A percentile compares a stretch with the other conserved stretches of the same genome.
Conservation (phyloP, 441 rosid species). For the Francoa sonchifolia region DNA sequence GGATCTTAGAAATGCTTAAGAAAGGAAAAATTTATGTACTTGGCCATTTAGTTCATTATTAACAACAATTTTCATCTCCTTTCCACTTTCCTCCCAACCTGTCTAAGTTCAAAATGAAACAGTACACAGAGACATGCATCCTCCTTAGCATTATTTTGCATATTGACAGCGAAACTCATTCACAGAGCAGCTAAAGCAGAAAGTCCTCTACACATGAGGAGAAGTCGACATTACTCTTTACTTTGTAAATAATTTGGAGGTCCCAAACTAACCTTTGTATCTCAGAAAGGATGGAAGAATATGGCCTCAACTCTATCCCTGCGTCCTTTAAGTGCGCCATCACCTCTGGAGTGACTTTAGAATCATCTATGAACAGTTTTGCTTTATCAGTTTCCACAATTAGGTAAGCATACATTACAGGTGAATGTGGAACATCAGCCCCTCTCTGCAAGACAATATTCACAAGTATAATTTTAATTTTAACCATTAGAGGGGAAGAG, state of each 20-base stretch:
- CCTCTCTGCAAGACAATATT: conserved; percentile 62
- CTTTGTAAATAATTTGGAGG: background rate
- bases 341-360: conserved; percentile 71
- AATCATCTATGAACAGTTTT: conserved; percentile 50
- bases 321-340: conserved; percentile 59
- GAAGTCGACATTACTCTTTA: too few relatives aligned
- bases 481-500: conserved; percentile 1
- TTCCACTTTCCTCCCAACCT: too few relatives aligned
- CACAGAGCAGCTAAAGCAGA: too few relatives aligned
- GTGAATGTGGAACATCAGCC: conserved; percentile 87
- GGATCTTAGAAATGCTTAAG: too few relatives aligned
- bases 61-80: too few relatives aligned
- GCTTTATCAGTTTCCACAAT: conserved; percentile 61
- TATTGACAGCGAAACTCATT: too few relatives aligned
- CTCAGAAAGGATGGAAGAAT: conserved; percentile 60
- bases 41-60: too few relatives aligned
- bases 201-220: too few relatives aligned
- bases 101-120: too few relatives aligned
- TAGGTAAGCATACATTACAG: conserved; percentile 84
- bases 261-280: conserved; percentile 41
- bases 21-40: too few relatives aligned
- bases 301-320: conserved; percentile 62
- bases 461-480: background rate
- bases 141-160: too few relatives aligned
- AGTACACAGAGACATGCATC: too few relatives aligned